Percentiles rank a stretch among this genome's conserved stretches.
Conservation (phyloP, 1,284 basidiomycete species). For the Microstroma glucosiphilum region DNA sequence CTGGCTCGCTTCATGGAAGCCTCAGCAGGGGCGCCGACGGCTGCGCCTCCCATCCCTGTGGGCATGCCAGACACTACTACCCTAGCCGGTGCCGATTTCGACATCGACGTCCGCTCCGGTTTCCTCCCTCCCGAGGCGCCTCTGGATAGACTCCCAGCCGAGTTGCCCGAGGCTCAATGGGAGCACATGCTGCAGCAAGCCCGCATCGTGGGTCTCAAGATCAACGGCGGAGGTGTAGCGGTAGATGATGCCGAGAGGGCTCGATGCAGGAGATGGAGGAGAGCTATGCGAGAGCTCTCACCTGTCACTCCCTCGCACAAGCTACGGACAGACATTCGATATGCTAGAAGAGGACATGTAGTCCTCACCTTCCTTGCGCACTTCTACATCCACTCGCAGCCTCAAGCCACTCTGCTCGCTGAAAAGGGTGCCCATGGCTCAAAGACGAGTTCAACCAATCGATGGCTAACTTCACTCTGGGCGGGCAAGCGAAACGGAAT, state of each 20-base stretch:
- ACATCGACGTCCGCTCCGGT: slow-evolving; percentile 82
- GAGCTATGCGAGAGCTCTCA: slow-evolving; percentile 54
- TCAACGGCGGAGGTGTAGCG: slow-evolving; percentile 22
- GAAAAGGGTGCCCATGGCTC: background rate
- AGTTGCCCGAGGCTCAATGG: slow-evolving; percentile 63
- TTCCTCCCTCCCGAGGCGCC: slow-evolving; percentile 83
- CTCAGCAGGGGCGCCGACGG: background rate
- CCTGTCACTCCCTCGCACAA: slow-evolving; percentile 25
- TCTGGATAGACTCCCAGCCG: slow-evolving; percentile 59
- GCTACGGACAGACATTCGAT: slow-evolving; percentile 35
- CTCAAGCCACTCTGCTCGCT: slow-evolving; percentile 28
- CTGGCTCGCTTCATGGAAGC: slow-evolving; percentile 21
- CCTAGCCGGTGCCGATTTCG: slow-evolving; percentile 85
- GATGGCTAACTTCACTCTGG: too few species aligned
- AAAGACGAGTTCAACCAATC: background rate
- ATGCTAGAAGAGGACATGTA: slow-evolving; percentile 66
- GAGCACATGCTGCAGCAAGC: slow-evolving; percentile 58
- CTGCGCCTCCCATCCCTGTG: background rate
- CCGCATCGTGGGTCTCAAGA: slow-evolving; percentile 35
- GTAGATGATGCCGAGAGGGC: slow-evolving; percentile 21
- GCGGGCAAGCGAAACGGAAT: too few species aligned
- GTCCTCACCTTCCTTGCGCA: slow-evolving; percentile 80
- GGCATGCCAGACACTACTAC: slow-evolving; percentile 66
- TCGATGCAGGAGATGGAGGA: slow-evolving; percentile 58
- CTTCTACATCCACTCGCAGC: slow-evolving; percentile 74